Evolutionary conservation across 148 eudicot species (phyloP).

Genomic region (Mesembryanthemum crystallinum): DNA sequence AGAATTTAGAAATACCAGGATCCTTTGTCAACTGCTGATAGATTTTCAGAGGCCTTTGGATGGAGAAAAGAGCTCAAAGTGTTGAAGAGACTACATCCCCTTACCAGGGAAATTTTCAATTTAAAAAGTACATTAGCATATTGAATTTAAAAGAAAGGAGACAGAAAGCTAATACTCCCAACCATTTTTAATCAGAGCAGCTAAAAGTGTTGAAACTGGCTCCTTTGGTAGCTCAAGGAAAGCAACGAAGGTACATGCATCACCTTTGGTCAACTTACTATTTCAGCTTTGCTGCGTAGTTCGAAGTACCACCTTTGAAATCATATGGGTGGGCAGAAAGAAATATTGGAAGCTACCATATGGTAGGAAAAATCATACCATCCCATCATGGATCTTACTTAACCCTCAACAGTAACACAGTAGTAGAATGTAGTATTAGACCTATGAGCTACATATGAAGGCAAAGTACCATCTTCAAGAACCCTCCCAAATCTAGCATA

Average conservation of each 20-base stretch:
- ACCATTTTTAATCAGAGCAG: conserved; percentile 61
- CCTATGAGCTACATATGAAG: conserved; percentile 34
- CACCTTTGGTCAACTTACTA: conserved; percentile 46
- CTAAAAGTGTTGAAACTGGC: conserved; percentile 36
- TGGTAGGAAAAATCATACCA: conserved; percentile 20
- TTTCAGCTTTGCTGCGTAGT: conserved; percentile 40
- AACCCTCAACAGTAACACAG: conserved; percentile 31
- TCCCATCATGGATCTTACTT: conserved; percentile 24
- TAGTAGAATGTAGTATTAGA: conserved; percentile 17
- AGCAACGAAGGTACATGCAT: conserved; percentile 39
- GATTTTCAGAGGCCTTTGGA: conserved; percentile 59
- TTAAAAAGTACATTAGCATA: conserved; percentile 52
- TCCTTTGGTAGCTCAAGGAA: conserved; percentile 43
- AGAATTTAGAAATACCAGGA: conserved; percentile 62
- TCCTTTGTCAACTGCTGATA: conserved; percentile 66
- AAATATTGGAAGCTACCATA: conserved; percentile 15
- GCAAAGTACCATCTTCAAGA: conserved; percentile 29
- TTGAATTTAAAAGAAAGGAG: conserved; percentile 38
- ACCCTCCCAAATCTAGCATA: conserved; percentile 15
- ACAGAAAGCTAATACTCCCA: conserved; percentile 58
- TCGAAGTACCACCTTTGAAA: conserved; percentile 41
- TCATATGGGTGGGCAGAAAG: conserved; percentile 24
- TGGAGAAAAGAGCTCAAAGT: conserved; percentile 55
- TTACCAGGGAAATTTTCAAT: conserved; percentile 75
- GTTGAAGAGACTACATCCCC: conserved; percentile 68